Percentiles rank a stretch among this genome's conserved stretches.
Evolutionary conservation across 495 filamentous ascomycete genomes (phyloP).

Genomic region (Daldinia concentrica): DNA sequence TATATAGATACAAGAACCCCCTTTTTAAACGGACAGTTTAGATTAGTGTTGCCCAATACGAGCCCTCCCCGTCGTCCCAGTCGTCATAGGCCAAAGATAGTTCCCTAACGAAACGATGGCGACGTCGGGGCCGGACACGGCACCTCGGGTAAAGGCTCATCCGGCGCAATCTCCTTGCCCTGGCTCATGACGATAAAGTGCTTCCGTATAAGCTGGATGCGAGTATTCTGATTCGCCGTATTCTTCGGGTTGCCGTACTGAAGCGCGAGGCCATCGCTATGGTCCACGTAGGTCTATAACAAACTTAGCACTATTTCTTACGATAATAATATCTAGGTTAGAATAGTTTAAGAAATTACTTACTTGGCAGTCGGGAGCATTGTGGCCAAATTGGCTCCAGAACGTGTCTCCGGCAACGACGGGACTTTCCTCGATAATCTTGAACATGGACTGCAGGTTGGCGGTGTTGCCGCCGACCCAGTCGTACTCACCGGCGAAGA

Average conservation of each 20-base stretch:
- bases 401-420: conserved; percentile 57
- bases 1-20: neutral
- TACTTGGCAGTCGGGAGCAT: conserved; percentile 60
- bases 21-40: neutral
- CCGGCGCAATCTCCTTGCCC: conserved; percentile 32
- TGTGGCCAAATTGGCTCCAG: conserved; percentile 63
- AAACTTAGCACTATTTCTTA: neutral
- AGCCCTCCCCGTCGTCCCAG: neutral
- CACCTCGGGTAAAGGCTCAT: conserved; percentile 44
- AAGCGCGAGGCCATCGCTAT: conserved; percentile 57
- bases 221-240: conserved; percentile 49
- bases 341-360: conserved; percentile 20
- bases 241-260: conserved; percentile 62
- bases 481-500: conserved; percentile 63
- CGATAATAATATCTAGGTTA: no score
- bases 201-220: conserved; percentile 55
- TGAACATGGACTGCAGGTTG: conserved; percentile 55
- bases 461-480: conserved; percentile 54
- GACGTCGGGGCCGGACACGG: conserved; percentile 44
- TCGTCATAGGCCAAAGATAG: neutral
- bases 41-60: neutral
- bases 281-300: conserved; percentile 50
- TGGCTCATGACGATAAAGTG: conserved; percentile 57
- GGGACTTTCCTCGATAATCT: conserved; percentile 54
- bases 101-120: conserved; percentile 49